Percentiles rank a stretch among this genome's conserved stretches.
Evolutionary conservation across 1,139 yeast species (phyloP).

Genomic region (Hyphopichia wangnamkhiaoensis): DNA sequence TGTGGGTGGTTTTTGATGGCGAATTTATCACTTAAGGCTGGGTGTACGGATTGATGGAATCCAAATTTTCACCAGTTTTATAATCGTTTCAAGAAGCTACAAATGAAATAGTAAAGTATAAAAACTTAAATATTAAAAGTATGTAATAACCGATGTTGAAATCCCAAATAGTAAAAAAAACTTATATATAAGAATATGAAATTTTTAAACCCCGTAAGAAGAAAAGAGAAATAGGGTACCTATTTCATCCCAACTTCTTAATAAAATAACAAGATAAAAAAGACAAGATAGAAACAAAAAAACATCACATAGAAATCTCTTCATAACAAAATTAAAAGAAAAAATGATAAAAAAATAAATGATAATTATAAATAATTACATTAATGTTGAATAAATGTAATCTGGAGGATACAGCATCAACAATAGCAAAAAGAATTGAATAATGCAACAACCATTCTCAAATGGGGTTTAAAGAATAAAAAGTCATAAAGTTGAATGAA

Average conservation of each 20-base stretch:
- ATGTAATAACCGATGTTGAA: constrained; percentile 48
- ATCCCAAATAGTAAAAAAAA: constrained; percentile 31
- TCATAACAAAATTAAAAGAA: constrained; percentile 9
- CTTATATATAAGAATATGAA: constrained; percentile 1
- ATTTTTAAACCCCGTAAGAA: constrained; percentile 36
- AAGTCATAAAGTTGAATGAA: not conserved
- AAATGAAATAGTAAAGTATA: not conserved
- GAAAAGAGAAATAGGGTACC: not conserved
- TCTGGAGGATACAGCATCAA: constrained; percentile 42
- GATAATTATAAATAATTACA: constrained; percentile 40
- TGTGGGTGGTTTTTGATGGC: constrained; percentile 1
- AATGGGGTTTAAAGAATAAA: constrained; percentile 15
- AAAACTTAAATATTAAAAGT: not conserved
- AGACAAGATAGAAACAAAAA: not conserved
- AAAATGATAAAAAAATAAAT: constrained; percentile 18
- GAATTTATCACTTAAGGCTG: not conserved
- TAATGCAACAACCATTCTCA: constrained; percentile 24
- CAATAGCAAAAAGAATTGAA: constrained; percentile 33
- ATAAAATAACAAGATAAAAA: constrained; percentile 2
- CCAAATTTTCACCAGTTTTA: too few species aligned
- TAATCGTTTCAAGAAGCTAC: too few species aligned
- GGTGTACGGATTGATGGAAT: not conserved
- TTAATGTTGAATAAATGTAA: constrained; percentile 72
- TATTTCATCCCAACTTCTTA: too few species aligned
- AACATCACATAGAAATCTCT: constrained; percentile 6